Evolutionary conservation across 1,139 yeast genomes (phyloP), one percentile per base, ranked within the genome.

Genomic region (Yamadazyma triangularis): DNA sequence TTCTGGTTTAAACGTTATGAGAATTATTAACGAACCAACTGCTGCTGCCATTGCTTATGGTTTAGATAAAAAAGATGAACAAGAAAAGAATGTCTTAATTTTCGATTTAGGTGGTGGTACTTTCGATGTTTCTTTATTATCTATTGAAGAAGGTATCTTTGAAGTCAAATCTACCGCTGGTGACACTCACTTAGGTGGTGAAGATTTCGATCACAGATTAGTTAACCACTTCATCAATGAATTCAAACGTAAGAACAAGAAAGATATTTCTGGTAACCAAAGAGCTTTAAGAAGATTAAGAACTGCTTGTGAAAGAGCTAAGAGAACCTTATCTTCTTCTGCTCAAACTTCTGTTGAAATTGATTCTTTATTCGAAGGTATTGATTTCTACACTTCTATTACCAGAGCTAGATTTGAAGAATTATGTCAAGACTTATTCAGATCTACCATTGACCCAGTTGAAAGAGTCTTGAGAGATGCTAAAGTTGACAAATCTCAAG

Each of bases 131-230:
- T 91, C 98, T 40, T 77, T 89, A 56, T 77, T 89, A 67, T 85
- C 87, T 77, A 87, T 91, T 64, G 94, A 93, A 64, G 97, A 93
- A 69, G 98, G 98, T 80, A 93, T 91, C 60, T 91, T 89, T 83
- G 89, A 94, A 62, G 98, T 91, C 63, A 89, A 89, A 81, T 93
- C 98, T 58, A 91, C 98, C 58, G 96, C 97, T 64, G 98, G 98
- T 87, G 96, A 91, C 76, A 91, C 98, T 59, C 98, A 89, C 74
- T 83, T 89, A 77, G 97, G 98, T 82, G 97, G 97, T 83, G 95
- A 89, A 78, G 97, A 89, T 77, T 89, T 89, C 73, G 96, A 88
- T 71, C 81, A 89, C 80, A 85, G 88, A 79, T 79, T 89, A 62
- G 84, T 89, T 64, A 91, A 85, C 68, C 87, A 78, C 78, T 89